These are phyloP conservation scores for Penicillium egyptiacum DNA, from an alignment of 495 filamentous ascomycete genomes.

Conservation along the genomic window DNA sequence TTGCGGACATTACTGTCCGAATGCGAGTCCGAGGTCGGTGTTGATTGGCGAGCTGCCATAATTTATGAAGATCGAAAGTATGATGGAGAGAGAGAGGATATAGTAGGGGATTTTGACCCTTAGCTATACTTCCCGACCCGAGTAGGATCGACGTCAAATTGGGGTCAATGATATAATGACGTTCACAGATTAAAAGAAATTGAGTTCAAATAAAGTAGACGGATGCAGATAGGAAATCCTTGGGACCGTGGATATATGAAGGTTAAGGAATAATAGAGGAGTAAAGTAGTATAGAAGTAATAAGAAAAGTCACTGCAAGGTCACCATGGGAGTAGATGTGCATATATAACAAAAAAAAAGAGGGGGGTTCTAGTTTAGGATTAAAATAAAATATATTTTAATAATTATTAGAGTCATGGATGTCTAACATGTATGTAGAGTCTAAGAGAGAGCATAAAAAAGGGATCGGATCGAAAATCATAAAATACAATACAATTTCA, in stretches of 20 bases:
- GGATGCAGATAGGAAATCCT: slow-evolving; percentile 1
- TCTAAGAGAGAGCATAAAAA: background rate
- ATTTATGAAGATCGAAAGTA: slow-evolving; percentile 20
- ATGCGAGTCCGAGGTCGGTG: slow-evolving; percentile 47
- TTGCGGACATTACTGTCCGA: slow-evolving; percentile 52
- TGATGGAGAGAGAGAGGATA: background rate
- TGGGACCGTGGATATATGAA: background rate
- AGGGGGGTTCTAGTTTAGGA: slow-evolving; percentile 1
- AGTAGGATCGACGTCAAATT: slow-evolving; percentile 34
- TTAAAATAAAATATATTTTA: slow-evolving; percentile 1
- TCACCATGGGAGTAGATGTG: background rate
- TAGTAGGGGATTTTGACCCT: slow-evolving; percentile 7
- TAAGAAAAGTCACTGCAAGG: background rate
- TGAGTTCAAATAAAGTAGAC: slow-evolving; percentile 18
- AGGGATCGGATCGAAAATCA: slow-evolving; percentile 28
- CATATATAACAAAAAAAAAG: slow-evolving; percentile 9
- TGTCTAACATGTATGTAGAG: too few relatives aligned
- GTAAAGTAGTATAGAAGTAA: slow-evolving; percentile 6
- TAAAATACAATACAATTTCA: slow-evolving; percentile 1
- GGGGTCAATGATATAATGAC: slow-evolving; percentile 36
- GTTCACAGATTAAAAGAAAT: slow-evolving; percentile 15
- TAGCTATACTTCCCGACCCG: slow-evolving; percentile 31
- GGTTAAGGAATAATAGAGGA: background rate
- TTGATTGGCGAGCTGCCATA: slow-evolving; percentile 50
- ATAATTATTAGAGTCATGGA: slow-evolving; percentile 4